A percentile compares a stretch with the other conserved stretches of the same genome.
Evolutionary conservation across 768 basidiomycete species (phyloP).

Genomic region (Lactarius evosmus): DNA sequence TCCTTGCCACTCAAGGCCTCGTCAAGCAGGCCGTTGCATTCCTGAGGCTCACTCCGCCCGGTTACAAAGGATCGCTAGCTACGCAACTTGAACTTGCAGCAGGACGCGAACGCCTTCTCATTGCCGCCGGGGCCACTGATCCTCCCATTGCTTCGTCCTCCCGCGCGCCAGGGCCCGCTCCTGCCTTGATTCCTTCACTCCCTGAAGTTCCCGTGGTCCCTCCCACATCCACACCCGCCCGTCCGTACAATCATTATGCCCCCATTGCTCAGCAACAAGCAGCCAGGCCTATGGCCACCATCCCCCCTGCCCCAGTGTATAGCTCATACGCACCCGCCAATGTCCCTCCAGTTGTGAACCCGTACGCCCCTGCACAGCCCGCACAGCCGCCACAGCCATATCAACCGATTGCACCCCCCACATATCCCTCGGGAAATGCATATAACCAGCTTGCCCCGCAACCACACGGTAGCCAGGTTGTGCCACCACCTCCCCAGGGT

Average conservation of each 20-base stretch:
- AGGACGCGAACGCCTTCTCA: constrained; percentile 46
- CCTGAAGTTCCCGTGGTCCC: constrained; percentile 29
- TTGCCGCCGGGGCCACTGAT: constrained; percentile 36
- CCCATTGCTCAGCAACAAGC: constrained; percentile 28
- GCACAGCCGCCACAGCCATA: constrained; percentile 16
- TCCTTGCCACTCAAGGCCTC: constrained; percentile 88
- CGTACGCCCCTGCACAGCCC: constrained; percentile 29
- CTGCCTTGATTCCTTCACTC: constrained; percentile 26
- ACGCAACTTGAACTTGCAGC: constrained; percentile 40
- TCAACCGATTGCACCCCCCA: constrained; percentile 4
- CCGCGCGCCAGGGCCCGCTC: constrained; percentile 23
- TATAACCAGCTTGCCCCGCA: constrained; percentile 35
- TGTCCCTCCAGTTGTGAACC: constrained; percentile 20
- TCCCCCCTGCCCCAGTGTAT: constrained; percentile 27
- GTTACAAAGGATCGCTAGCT: constrained; percentile 64
- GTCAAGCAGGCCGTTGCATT: constrained; percentile 78
- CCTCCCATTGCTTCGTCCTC: constrained; percentile 32
- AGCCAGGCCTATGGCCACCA: constrained; percentile 24
- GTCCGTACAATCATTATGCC: constrained; percentile 28
- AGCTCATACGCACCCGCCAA: constrained; percentile 28
- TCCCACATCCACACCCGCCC: constrained; percentile 12
- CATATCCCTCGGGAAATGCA: constrained; percentile 19
- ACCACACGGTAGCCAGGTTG: constrained; percentile 34
- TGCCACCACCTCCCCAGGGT: constrained; percentile 44
- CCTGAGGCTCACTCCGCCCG: constrained; percentile 71